Evolutionary conservation across 1,139 yeast genomes (phyloP).

Genomic region (Debaryomycetaceae sp.): DNA sequence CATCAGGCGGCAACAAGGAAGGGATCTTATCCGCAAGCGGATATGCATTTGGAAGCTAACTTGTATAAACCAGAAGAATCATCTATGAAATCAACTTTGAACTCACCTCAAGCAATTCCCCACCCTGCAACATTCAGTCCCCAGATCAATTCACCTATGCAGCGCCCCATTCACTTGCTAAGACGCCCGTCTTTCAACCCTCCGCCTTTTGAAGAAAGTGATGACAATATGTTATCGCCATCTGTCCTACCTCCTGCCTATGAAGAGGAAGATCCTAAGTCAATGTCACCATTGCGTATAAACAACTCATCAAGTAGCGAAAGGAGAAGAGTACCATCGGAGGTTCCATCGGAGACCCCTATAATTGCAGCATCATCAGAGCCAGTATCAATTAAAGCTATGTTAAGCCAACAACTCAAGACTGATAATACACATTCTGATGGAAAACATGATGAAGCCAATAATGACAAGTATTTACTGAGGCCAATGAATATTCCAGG

Average conservation of each 20-base stretch:
- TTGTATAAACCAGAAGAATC: conserved; percentile 53
- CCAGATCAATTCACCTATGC: conserved; percentile 33
- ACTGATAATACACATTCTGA: neutral
- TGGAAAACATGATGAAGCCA: neutral
- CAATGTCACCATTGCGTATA: conserved; percentile 36
- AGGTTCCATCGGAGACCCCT: conserved; percentile 1
- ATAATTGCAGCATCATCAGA: neutral
- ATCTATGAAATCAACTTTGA: conserved; percentile 23
- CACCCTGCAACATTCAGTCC: conserved; percentile 36
- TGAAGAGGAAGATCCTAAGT: conserved; percentile 22
- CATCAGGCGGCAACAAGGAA: conserved; percentile 19
- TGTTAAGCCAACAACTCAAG: conserved; percentile 12
- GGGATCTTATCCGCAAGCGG: conserved; percentile 4
- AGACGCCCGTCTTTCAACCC: conserved; percentile 40
- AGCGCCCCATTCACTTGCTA: conserved; percentile 34
- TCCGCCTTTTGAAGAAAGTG: conserved; percentile 33
- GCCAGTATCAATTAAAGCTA: conserved; percentile 19
- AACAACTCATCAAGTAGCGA: conserved; percentile 10
- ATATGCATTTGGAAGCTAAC: conserved; percentile 56
- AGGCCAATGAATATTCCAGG: neutral
- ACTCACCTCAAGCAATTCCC: conserved; percentile 61
- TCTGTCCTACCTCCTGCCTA: conserved; percentile 38
- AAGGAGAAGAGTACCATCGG: neutral
- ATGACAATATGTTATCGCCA: conserved; percentile 12
- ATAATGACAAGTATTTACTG: neutral